Base-by-base conservation (phyloP, 169 alveolate genomes). In the Plasmodium gonderi region DNA sequence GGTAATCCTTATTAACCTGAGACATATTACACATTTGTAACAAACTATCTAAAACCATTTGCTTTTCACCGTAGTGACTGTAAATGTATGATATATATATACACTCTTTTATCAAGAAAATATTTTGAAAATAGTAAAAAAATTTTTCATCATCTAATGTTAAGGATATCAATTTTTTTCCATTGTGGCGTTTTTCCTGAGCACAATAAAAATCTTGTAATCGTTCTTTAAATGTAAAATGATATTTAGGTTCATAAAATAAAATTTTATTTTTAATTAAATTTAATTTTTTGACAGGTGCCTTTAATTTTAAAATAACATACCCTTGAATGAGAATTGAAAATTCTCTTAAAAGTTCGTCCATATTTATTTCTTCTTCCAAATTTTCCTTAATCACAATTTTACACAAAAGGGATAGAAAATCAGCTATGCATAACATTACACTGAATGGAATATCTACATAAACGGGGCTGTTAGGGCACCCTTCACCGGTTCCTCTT, bases 321-420 rank as follows among this genome's bases (percentile, higher is more conserved):
- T 90, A 90, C 17, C 94, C 94, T 45, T 90, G 94, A 42, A 78
- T 68, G n/a, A 90, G 77, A 40, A 78, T 44, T 4, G 94, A 89
- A 8, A 77, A 90, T 20, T 42, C 26, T 90, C 74, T 90, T 38
- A 90, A 44, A 23, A 90, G 31, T 11, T 90, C 94, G 51, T 78
- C 90, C 45, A 90, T 79, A 38, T 90, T 65, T n/a, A 90, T 78
- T 78, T 90, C 82, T 0, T 67, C 44, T 17, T 76, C 82, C 14
- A 78, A 49, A 1, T 90, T 64, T 64, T 90, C 94, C 74, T 77
- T 77, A 26, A 78, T 67, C 31, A 90, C 51, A 11, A 90, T 77
- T 90, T 90, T 90, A 44, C 77, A 90, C 36, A 90, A 42, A 20
- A 14, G 80, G 45, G 33, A 44, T 20, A 90, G 49, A 68, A 74